Base-by-base conservation (phyloP, 331 rosid genomes). In the Erythrophleum ivorense region DNA sequence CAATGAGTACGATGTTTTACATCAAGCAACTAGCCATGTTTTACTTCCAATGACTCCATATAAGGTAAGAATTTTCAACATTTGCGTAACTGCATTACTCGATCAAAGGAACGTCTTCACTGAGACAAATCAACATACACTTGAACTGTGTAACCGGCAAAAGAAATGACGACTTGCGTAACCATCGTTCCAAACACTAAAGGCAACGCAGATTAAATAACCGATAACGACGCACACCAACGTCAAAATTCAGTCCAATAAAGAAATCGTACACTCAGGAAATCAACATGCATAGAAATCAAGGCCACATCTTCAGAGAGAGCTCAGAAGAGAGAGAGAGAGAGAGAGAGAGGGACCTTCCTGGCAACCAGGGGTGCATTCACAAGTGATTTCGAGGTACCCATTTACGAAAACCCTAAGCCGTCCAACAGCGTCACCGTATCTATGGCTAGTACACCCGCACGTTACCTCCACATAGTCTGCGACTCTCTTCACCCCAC, bases 371-470 rank as follows among this genome's bases (percentile, higher is more conserved):
- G 98, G 98, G 83, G 98, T 93, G 96, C 98, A 95, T 85, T 95
- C 97, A 79, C 98, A 95, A 80, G 88, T 77, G 92, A 95, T 88
- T 86, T 93, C 88, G 41, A 95, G 98, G 80, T 83, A 91, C 7
- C 98, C 98, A 87, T 87, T 95, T 8, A 85, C 19, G 91, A 88
- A 95, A 95, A 95, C 98, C 98, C 98, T 95, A 93, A 95, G 98
- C 84, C 98, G 91, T 16, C 98, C 98, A 57, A 95, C 98, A 80
- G 98, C 98, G 50, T 95, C 98, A 34, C 98, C 98, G 60, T 95
- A 95, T 68, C 98, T 87, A 78, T 93, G 98, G 80, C 98, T 95
- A 3, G 98, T 95, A 84, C 98, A 95, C 43, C 98, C 98, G 63
- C 98, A 95, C 89, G 88, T 95, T 43, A 95, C 95, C 86, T 92